These are phyloP conservation scores for Adansonia grandidieri DNA, from an alignment of 441 rosid species.

Conservation along the genomic window DNA sequence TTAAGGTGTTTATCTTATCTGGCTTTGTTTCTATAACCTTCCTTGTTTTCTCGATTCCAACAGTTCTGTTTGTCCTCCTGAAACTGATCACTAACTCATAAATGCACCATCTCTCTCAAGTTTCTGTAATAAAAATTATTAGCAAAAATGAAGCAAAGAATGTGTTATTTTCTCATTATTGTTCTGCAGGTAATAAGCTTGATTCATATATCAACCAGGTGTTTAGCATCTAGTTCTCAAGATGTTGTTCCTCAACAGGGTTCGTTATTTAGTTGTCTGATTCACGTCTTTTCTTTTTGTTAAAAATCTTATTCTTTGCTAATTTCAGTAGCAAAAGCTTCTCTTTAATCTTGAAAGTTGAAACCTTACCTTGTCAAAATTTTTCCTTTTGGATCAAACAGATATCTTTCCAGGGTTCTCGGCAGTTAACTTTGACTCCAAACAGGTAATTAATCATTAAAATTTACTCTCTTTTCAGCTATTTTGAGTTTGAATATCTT, in stretches of 20 bases:
- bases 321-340: background rate
- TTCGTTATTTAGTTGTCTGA: background rate
- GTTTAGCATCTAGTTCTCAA: background rate
- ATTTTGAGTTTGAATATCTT: background rate
- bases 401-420: background rate
- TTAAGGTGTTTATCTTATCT: background rate
- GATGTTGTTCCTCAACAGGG: constrained; percentile 1
- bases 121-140: background rate
- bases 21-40: background rate
- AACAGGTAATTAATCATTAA: background rate
- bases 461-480: background rate
- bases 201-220: background rate
- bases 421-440: background rate
- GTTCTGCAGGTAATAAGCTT: constrained; percentile 3
- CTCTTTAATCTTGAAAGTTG: background rate
- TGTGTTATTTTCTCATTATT: background rate
- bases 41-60: background rate
- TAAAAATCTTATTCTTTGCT: background rate
- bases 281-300: background rate
- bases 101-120: background rate
- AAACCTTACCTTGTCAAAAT: background rate
- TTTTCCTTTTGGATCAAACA: background rate
- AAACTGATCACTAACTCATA: background rate
- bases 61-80: background rate
- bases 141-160: constrained; percentile 4